Evolutionary conservation across 192 early-diverging fungal species (phyloP), one percentile per base, ranked within the genome.

Genomic region (Coemansia sp.): DNA sequence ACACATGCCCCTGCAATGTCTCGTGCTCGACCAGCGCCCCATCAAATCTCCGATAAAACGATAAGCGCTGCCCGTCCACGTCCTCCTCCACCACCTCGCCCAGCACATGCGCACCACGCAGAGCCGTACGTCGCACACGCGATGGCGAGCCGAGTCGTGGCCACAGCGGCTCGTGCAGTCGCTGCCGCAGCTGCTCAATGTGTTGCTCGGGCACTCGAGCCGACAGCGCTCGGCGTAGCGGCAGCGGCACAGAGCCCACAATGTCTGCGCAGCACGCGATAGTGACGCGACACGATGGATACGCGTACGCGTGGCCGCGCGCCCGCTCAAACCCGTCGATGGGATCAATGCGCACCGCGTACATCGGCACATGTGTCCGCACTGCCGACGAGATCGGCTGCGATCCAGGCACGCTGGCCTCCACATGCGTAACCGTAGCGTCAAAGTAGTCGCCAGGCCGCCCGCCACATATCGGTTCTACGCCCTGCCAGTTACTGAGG

Each of bases 341-440:
- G 10, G 78, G 78, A 44, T 74, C 72, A n/a, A 75, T 47, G 34
- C 60, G 72, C 19, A 81, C 56, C 2, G 60, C 78, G 4, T 66
- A 69, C 21, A 81, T 50, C 23, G 72, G 42, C 20, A 81, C 49
- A 6, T 56, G 36, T 7, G 72, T 72, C 5, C 78, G 64, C 14
- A 50, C 50, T 2, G 54, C 68, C 6, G 78, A 62, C 17, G 60
- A 49, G 28, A 69, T 55, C 8, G 78, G 78, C 72, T 75, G 78
- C 51, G 78, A 65, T 15, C 56, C 64, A n/a, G 78, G 78, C 26
- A 81, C 66, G 59, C 78, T 81, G 48, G 78, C 68, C 65, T 81
- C 78, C 1, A 81, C 69, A 17, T 69, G 36, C 10, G 78, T 81
- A 15, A 69, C 51, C 1, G 63, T 60, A 25, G 72, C 59, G 2